phyloP scores from a whole-genome alignment of 805 yeast genomes.

The Schwanniomyces yamadae region DNA sequence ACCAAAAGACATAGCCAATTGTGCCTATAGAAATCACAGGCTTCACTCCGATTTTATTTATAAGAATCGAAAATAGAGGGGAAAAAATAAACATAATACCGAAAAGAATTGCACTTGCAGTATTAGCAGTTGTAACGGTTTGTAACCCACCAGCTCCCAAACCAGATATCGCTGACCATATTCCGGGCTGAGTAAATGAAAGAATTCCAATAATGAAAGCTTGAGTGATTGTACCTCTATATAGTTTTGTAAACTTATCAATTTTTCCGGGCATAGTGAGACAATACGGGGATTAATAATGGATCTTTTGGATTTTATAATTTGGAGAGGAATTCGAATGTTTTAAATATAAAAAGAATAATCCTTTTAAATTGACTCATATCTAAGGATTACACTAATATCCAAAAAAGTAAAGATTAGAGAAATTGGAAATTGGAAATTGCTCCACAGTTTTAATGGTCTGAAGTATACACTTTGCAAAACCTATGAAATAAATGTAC shows the following conservation, averaged over 20 bases:
- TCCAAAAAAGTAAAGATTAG: too few relatives aligned
- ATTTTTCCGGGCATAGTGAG: too few relatives aligned
- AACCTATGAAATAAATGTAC: too few relatives aligned
- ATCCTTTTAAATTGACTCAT: too few relatives aligned
- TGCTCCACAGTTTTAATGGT: too few relatives aligned
- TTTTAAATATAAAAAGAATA: too few relatives aligned
- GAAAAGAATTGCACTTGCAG: constrained; percentile 13
- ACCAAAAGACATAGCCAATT: constrained; percentile 20
- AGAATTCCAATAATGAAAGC: constrained; percentile 14
- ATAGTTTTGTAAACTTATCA: background rate
- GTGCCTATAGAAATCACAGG: constrained; percentile 16
- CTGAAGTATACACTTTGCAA: too few relatives aligned
- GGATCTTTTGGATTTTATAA: too few relatives aligned
- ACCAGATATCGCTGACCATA: constrained; percentile 17
- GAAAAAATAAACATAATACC: constrained; percentile 20
- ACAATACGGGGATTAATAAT: too few relatives aligned
- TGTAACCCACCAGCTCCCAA: constrained; percentile 24
- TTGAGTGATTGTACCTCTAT: constrained; percentile 8
- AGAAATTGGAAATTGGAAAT: too few relatives aligned
- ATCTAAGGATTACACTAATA: too few relatives aligned
- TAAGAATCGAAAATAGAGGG: constrained; percentile 18
- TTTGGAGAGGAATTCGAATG: too few relatives aligned
- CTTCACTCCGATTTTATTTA: constrained; percentile 19
- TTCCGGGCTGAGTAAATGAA: constrained; percentile 22
- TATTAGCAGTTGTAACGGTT: constrained; percentile 13